phyloP scores from a whole-genome alignment of 257 asterid genomes.

The Nemophila menziesii region DNA sequence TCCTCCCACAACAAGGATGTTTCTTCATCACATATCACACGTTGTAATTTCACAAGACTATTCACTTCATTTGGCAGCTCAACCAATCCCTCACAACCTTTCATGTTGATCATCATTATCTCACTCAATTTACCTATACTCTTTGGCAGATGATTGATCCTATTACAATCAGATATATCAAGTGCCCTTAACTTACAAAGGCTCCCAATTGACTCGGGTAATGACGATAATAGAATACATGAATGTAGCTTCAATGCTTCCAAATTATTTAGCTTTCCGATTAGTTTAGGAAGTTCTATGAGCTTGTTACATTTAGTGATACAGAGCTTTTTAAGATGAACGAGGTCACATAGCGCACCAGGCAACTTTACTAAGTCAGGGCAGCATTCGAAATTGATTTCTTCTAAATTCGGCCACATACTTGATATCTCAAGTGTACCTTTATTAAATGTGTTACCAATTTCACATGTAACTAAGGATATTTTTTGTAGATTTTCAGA shows the following conservation, averaged over 20 bases:
- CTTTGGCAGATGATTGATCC: conserved; percentile 9
- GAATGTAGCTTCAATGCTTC: conserved; percentile 22
- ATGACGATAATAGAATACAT: conserved; percentile 10
- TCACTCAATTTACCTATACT: conserved; percentile 14
- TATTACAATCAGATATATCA: conserved; percentile 25
- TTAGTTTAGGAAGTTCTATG: conserved; percentile 15
- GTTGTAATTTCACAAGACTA: conserved; percentile 14
- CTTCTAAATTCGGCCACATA: conserved; percentile 24
- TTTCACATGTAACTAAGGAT: conserved; percentile 23
- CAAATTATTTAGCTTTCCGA: conserved; percentile 20
- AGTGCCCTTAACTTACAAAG: conserved; percentile 15
- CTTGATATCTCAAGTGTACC: not conserved
- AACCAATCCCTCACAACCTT: conserved; percentile 16
- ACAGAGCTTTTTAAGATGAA: conserved; percentile 18
- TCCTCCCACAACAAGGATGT: conserved; percentile 12
- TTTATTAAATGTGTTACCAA: conserved; percentile 16
- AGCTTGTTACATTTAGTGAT: conserved; percentile 24
- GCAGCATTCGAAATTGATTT: conserved; percentile 23
- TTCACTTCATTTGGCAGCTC: conserved; percentile 15
- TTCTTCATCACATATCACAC: conserved; percentile 24
- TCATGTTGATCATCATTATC: conserved; percentile 16
- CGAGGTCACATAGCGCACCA: conserved; percentile 11
- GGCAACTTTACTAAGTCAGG: conserved; percentile 21
- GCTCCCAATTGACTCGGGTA: conserved; percentile 18
- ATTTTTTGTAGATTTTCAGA: conserved; percentile 18